Base-by-base conservation (phyloP, 2,329 filamentous ascomycete genomes). In the Dissoconium aciculare region DNA sequence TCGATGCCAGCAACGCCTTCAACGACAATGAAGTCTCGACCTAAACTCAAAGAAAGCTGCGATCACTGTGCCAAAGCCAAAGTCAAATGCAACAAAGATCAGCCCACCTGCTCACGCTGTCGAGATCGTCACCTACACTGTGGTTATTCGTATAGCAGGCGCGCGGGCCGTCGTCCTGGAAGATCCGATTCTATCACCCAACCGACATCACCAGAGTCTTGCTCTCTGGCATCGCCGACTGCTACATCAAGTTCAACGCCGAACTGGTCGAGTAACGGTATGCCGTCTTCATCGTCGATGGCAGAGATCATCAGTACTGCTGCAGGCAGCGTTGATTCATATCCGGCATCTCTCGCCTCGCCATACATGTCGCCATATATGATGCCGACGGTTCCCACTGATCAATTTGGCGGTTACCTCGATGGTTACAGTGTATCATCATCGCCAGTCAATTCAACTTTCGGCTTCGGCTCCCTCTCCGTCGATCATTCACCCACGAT, bases 51-150 rank as follows among this genome's bases (percentile, higher is more conserved):
- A 16, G 40, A 42, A 17, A 40, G 35, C 21, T 42, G 40, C 30
- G 40, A 42, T 25, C 33, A 33, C 28, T 42, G 40, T 32, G 34
- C 40, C 25, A 21, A 19, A 11, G 40, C 40, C 25, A 42, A 40
- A 38, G 40, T 42, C 15, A 26, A 35, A 17, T 40, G 40, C 27
- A 40, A 25, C 11, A 39, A 40, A 27, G 41, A 46, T 28, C 37
- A 41, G 23, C 42, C 43, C 5, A 33, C 37, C 10, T 46, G 42
- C 27, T 30, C 32, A 27, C 28, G 43, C 28, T 46, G 43, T 36
- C 26, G 31, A 15, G 32, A 34, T 16, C 40, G 41, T 34, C 34
- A 38, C 21, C 30, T 39, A 11, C 17, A 35, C 13, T 46, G 43
- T 30, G 30, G 34, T 19, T 46, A 46, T 35, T 41, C 38, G 34